Base-by-base conservation (phyloP, 2,329 filamentous ascomycete genomes). In the Rhynchosporium graminicola region DNA sequence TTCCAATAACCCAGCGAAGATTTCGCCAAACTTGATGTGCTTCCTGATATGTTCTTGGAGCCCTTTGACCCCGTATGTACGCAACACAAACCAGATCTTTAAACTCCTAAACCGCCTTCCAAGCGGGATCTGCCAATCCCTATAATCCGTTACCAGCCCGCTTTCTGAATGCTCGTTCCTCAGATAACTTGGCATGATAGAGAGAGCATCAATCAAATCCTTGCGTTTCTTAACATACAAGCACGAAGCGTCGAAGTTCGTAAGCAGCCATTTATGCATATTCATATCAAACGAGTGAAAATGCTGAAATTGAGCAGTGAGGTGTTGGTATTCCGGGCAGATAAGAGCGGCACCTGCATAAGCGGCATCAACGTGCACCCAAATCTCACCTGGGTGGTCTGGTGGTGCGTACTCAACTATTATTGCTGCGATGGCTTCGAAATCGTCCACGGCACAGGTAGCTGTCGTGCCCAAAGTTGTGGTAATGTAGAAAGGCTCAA, bases 231-330 rank as follows among this genome's bases (percentile, higher is more conserved):
- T 87, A 55, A 97, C 87, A 77, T 86, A 98, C 51, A 97, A 82
- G 68, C 89, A 89, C 60, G 89, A 92, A 70, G 81, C 84, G 75
- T 98, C 94, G 72, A 97, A 97, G 77, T 96, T 97, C 62, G 92
- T 92, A 20, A 97, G 86, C 54, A 97, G 82, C 94, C 94, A 97
- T 80, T 98, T 98, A 82, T 97, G 93, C 84, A 97, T 90, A 80
- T 97, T 98, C 80, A 94, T 86, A 77, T 97, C 88, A 82, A 96
- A 97, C 67, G 88, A 92, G 79, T 97, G 90, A 74, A 96, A 92
- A 28, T 80, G 77, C 1, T 80, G 78, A 57, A 94, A 82, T 8
- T 85, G 78, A 28, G 79, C 73, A 1, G 87, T 81, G 56, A 92
- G 81, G 68, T 88, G 82, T 66, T 92, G 89, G 76, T 90, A 89